Evolutionary conservation across 1,284 basidiomycete genomes (phyloP).

Genomic region (Singerocomus rubriflavus): DNA sequence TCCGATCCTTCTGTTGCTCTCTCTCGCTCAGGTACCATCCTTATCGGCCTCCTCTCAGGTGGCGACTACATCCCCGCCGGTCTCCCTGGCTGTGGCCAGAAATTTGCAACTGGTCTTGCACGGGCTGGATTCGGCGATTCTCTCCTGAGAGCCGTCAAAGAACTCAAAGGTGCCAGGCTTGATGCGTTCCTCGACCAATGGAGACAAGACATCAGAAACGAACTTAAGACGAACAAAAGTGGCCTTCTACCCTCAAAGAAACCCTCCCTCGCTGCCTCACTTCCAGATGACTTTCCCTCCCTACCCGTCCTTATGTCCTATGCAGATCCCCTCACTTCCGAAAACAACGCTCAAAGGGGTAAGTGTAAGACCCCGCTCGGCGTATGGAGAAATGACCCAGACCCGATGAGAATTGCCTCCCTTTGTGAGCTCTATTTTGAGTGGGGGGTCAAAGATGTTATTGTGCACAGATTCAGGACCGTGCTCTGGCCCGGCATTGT

Average conservation of each 20-base stretch:
- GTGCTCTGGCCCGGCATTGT: constrained; percentile 71
- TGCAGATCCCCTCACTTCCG: constrained; percentile 70
- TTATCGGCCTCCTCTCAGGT: constrained; percentile 84
- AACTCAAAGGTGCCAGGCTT: constrained; percentile 45
- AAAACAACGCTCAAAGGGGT: constrained; percentile 45
- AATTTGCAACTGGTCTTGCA: constrained; percentile 65
- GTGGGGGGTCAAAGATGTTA: constrained; percentile 80
- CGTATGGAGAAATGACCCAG: constrained; percentile 62
- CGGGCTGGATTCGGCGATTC: constrained; percentile 68
- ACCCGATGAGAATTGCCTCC: constrained; percentile 68
- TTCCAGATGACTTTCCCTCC: constrained; percentile 64
- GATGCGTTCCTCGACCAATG: constrained; percentile 57
- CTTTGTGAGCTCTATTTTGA: constrained; percentile 86
- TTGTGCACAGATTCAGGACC: constrained; percentile 75
- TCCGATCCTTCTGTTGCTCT: constrained; percentile 55
- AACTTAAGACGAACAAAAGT: constrained; percentile 69
- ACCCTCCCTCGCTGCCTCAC: constrained; percentile 54
- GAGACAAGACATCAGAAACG: constrained; percentile 61
- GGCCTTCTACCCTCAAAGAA: constrained; percentile 61
- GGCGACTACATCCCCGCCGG: constrained; percentile 87
- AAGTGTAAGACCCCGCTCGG: constrained; percentile 32
- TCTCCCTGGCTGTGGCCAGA: constrained; percentile 58
- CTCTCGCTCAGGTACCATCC: constrained; percentile 73
- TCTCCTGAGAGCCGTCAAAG: constrained; percentile 61
- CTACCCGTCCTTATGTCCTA: constrained; percentile 72